Evolutionary conservation across 192 early-diverging fungal species (phyloP).

Genomic region (Coemansia sp.): DNA sequence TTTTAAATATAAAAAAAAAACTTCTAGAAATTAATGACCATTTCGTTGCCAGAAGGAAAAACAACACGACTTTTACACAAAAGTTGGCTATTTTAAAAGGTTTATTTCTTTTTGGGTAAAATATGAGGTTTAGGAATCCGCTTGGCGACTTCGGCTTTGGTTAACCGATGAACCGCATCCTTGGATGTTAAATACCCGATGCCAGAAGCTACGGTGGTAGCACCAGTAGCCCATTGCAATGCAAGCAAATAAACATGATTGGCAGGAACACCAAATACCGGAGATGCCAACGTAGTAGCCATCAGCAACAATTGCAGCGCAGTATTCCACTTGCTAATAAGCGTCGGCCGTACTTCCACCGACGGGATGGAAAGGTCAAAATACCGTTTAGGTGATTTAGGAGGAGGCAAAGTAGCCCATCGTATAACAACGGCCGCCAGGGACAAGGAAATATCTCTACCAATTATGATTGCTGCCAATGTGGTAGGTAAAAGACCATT

Average conservation of each 20-base stretch:
- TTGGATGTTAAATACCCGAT: constrained; percentile 70
- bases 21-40: neutral
- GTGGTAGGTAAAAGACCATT: constrained; percentile 69
- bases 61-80: neutral
- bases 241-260: constrained; percentile 55
- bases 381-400: constrained; percentile 80
- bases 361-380: constrained; percentile 89
- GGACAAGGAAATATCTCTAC: constrained; percentile 78
- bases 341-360: constrained; percentile 85
- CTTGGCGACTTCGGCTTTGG: constrained; percentile 48
- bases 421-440: constrained; percentile 77
- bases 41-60: neutral
- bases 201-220: constrained; percentile 81
- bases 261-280: constrained; percentile 64
- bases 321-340: constrained; percentile 89
- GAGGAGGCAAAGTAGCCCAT: constrained; percentile 81
- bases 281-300: constrained; percentile 67
- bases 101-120: constrained; percentile 20
- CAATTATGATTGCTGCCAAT: constrained; percentile 80
- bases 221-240: constrained; percentile 59
- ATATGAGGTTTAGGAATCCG: constrained; percentile 37
- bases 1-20: no score
- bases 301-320: constrained; percentile 81
- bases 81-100: neutral
- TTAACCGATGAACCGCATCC: constrained; percentile 69